Conservation (phyloP, 108 stramenopile genomes). For the Parietichytrium sp. region DNA sequence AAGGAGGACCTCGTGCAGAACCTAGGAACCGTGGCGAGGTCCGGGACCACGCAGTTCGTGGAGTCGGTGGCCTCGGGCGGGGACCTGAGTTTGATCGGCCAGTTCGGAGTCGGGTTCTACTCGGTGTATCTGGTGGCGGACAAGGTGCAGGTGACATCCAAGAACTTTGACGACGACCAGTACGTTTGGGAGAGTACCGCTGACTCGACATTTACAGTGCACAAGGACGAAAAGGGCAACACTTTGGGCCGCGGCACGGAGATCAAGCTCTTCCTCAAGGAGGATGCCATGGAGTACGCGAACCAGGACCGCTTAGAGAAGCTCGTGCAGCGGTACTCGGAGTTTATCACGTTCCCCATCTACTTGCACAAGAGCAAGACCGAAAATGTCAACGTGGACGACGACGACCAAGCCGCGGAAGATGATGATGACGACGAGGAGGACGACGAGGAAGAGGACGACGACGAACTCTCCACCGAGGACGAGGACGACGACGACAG, state of each 20-base stretch:
- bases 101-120: constrained; percentile 99
- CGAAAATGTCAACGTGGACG: constrained; percentile 67
- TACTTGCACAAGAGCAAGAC: constrained; percentile 75
- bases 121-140: constrained; percentile 90
- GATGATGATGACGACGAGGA: constrained; percentile 57
- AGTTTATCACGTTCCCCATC: constrained; percentile 99
- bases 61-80: constrained; percentile 71
- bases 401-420: constrained; percentile 62
- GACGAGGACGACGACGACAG: constrained; percentile 59
- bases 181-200: constrained; percentile 94
- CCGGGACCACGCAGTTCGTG: constrained; percentile 96
- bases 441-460: constrained; percentile 61
- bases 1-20: constrained; percentile 87
- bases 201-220: constrained; percentile 80
- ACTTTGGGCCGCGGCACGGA: constrained; percentile 96
- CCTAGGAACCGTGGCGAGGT: constrained; percentile 97
- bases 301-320: constrained; percentile 40
- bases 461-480: constrained; percentile 66
- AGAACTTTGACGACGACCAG: constrained; percentile 86
- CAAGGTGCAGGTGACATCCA: constrained; percentile 85
- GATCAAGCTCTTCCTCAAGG: constrained; percentile 97
- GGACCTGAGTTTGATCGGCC: constrained; percentile 88
- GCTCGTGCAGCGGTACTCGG: constrained; percentile 86
- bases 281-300: constrained; percentile 73
- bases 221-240: constrained; percentile 87